A percentile compares a stretch with the other conserved stretches of the same genome.
Evolutionary conservation across 2,329 filamentous ascomycete genomes (phyloP).

Genomic region (Xylaria arbuscula): DNA sequence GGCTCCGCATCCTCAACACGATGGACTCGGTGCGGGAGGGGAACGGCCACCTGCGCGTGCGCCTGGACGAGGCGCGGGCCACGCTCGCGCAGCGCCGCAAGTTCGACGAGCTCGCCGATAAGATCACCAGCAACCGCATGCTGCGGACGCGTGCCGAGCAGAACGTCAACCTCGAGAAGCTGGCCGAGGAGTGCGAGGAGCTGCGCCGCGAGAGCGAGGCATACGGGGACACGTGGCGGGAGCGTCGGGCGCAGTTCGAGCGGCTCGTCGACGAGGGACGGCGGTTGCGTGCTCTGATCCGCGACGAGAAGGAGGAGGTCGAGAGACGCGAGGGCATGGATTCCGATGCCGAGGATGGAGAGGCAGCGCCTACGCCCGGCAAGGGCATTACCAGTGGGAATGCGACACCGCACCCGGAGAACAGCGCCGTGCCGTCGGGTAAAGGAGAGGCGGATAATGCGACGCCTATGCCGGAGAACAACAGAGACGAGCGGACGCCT

Average conservation of each 20-base stretch:
- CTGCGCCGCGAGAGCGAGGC: conserved; percentile 85
- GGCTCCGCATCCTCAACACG: conserved; percentile 79
- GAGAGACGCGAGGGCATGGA: conserved; percentile 87
- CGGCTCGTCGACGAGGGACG: conserved; percentile 92
- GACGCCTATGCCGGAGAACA: conserved; percentile 59
- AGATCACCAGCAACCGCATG: conserved; percentile 83
- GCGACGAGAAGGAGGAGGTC: conserved; percentile 95
- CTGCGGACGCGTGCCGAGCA: conserved; percentile 88
- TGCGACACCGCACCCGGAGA: conserved; percentile 62
- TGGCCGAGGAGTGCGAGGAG: conserved; percentile 89
- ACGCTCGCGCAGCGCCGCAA: conserved; percentile 82
- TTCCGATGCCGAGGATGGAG: conserved; percentile 71
- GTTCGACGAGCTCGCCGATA: conserved; percentile 89
- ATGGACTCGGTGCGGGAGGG: conserved; percentile 81
- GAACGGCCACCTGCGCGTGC: conserved; percentile 76
- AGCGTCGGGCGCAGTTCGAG: conserved; percentile 86
- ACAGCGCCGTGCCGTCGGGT: conserved; percentile 44
- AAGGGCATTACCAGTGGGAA: conserved; percentile 59
- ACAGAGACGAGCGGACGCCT: conserved; percentile 47
- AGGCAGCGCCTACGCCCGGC: conserved; percentile 52
- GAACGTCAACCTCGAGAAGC: conserved; percentile 77
- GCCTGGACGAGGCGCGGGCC: conserved; percentile 80
- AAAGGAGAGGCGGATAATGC: conserved; percentile 48
- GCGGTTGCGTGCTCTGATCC: conserved; percentile 83
- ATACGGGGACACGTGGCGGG: conserved; percentile 85